Evolutionary conservation across 2,329 filamentous ascomycete species (phyloP).

Genomic region (Colletotrichum sp.): DNA sequence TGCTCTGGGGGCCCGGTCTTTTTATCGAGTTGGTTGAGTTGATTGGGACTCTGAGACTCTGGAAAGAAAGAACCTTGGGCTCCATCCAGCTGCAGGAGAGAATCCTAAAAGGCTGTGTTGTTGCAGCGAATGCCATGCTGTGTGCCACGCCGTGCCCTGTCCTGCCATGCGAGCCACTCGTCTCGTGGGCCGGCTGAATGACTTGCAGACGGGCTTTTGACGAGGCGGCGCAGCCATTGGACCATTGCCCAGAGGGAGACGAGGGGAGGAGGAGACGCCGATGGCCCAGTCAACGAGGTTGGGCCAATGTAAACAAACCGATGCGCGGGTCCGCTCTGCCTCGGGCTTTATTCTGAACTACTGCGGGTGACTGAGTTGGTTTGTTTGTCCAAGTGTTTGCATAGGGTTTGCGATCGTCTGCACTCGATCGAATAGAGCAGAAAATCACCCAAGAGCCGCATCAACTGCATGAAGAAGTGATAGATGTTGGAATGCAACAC

Average conservation of each 20-base stretch:
- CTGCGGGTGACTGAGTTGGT: background rate
- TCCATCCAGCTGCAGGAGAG: background rate
- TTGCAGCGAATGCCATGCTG: background rate
- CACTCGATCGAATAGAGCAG: background rate
- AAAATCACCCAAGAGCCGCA: background rate
- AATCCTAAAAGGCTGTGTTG: background rate
- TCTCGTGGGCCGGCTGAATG: background rate
- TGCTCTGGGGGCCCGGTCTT: background rate
- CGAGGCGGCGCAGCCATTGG: background rate
- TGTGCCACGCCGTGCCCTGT: background rate
- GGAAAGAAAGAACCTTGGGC: background rate
- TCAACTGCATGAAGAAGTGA: background rate
- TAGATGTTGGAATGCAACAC: background rate
- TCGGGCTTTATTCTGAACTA: background rate
- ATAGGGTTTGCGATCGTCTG: background rate
- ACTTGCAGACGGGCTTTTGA: background rate
- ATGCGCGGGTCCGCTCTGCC: background rate
- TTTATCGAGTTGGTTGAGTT: background rate
- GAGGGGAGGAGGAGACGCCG: background rate
- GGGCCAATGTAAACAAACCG: slow-evolving; percentile 15
- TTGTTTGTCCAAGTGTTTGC: background rate
- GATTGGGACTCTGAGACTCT: background rate
- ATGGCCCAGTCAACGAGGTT: background rate
- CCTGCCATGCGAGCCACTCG: background rate
- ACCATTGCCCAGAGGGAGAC: background rate